Evolutionary conservation across 257 asterid genomes (phyloP).

Genomic region (Rauvolfia tetraphylla): DNA sequence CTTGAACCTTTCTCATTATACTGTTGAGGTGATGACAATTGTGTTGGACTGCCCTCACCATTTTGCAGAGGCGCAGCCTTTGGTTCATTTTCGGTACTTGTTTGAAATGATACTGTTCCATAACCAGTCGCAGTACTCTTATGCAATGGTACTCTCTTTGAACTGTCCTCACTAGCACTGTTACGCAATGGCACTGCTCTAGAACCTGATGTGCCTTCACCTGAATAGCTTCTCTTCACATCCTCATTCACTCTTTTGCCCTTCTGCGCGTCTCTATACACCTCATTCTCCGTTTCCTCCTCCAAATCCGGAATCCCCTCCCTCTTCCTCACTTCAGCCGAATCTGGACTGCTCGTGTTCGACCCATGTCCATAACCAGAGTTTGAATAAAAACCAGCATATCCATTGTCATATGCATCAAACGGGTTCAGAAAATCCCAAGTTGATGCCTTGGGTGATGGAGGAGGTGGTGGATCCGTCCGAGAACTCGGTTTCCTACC

Average conservation of each 20-base stretch:
- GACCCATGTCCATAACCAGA: slow-evolving; percentile 35
- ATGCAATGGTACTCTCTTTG: slow-evolving; percentile 28
- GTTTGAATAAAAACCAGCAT: slow-evolving; percentile 28
- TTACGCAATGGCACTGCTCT: slow-evolving; percentile 32
- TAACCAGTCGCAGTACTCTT: slow-evolving; percentile 24
- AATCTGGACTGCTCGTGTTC: slow-evolving; percentile 78
- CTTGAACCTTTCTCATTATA: slow-evolving; percentile 17
- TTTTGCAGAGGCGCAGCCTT: slow-evolving; percentile 15
- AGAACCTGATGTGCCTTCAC: slow-evolving; percentile 27
- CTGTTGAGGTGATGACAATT: slow-evolving; percentile 8
- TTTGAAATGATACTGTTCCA: slow-evolving; percentile 26
- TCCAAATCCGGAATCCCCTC: slow-evolving; percentile 99
- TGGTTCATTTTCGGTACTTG: slow-evolving; percentile 24
- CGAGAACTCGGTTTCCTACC: slow-evolving; percentile 33
- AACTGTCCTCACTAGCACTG: slow-evolving; percentile 19
- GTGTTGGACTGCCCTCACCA: slow-evolving; percentile 19
- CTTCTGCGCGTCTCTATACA: slow-evolving; percentile 37
- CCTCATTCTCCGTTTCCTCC: slow-evolving; percentile 84
- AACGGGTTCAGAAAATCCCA: slow-evolving; percentile 90
- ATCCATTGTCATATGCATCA: slow-evolving; percentile 46
- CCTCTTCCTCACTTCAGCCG: slow-evolving; percentile 82
- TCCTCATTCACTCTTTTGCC: slow-evolving; percentile 34
- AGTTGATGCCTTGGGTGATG: slow-evolving; percentile 64
- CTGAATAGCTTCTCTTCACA: slow-evolving; percentile 30
- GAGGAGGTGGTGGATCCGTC: slow-evolving; percentile 82